Evolutionary conservation across 1,284 basidiomycete species (phyloP).

Genomic region (Apiotrichum brassicae): DNA sequence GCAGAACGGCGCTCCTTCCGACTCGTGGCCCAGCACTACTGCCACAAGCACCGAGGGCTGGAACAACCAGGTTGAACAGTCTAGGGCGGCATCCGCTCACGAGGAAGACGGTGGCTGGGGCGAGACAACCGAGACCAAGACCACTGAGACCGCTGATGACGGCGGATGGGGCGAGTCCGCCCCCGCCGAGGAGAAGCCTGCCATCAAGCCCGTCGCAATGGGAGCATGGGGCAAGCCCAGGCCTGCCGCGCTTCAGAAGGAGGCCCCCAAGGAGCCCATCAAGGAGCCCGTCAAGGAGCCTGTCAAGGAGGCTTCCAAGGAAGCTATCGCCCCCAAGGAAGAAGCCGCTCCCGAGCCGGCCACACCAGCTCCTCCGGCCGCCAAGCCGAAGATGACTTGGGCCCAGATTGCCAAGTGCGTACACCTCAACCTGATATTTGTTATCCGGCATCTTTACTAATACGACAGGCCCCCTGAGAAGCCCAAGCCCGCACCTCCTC

Average conservation of each 20-base stretch:
- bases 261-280: conserved; percentile 31
- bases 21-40: conserved; percentile 33
- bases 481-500: conserved; percentile 54
- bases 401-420: conserved; percentile 49
- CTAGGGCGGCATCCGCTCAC: conserved; percentile 22
- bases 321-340: not conserved
- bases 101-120: conserved; percentile 23
- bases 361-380: not conserved
- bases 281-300: not conserved
- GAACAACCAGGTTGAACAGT: conserved; percentile 37
- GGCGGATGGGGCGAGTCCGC: conserved; percentile 12
- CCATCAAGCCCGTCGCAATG: conserved; percentile 8
- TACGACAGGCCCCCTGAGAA: conserved; percentile 40
- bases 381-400: conserved; percentile 46
- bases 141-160: conserved; percentile 16
- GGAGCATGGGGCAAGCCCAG: conserved; percentile 5
- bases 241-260: conserved; percentile 17
- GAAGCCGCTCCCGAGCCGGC: not conserved
- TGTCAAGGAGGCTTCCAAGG: not conserved
- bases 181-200: conserved; percentile 9
- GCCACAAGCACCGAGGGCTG: conserved; percentile 38
- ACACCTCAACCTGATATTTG: no score
- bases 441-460: not conserved
- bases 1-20: conserved; percentile 16
- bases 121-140: conserved; percentile 8